Base-by-base conservation (phyloP, 2,329 filamentous ascomycete species). In the Zymoseptoria tritici region DNA sequence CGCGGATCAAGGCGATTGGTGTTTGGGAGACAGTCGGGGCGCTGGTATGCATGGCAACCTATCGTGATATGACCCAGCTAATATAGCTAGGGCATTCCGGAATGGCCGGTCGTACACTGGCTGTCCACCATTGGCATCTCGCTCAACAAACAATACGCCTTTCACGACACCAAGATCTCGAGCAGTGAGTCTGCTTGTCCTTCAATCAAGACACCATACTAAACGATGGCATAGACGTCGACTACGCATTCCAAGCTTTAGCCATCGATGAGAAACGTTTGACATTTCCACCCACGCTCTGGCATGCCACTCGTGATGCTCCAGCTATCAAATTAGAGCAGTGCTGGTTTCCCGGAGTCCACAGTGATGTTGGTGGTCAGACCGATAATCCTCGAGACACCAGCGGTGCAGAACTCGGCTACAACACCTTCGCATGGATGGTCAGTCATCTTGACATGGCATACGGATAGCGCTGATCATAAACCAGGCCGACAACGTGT, bases 271-370 rank as follows among this genome's bases (percentile, higher is more conserved):
- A 76, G 57, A 63, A 72, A 9, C 67, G 74, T 0, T 64, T 64
- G 1, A 68, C 72, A 0, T 76, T 72, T 49, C 62, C 59, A 64
- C 74, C 52, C 19, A 71, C 70, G 0, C 53, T 76, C 2, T 76
- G 74, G 74, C 71, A 75, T 60, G 65, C 69, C 20, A 66, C 67
- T 1, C 72, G 73, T 11, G 74, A 72, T 60, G 70, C 50, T 46
- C 54, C 56, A 9, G 52, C 64, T 19, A 77, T 74, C 9, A 68
- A 69, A n/a, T 64, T 77, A 19, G 69, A 73, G 16, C 76, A 77
- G 62, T 73, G 75, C 19, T 78, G 76, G 76, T 78, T 78, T 62
- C 75, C 74, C 1, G 76, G 76, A 4, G 71, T 72, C 2, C 76
- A 78, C 59, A 66, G 64, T 46, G 75, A 76, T 57, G 61, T 76